Base-by-base conservation (phyloP, 495 filamentous ascomycete species). In the Penicillium nucicola region DNA sequence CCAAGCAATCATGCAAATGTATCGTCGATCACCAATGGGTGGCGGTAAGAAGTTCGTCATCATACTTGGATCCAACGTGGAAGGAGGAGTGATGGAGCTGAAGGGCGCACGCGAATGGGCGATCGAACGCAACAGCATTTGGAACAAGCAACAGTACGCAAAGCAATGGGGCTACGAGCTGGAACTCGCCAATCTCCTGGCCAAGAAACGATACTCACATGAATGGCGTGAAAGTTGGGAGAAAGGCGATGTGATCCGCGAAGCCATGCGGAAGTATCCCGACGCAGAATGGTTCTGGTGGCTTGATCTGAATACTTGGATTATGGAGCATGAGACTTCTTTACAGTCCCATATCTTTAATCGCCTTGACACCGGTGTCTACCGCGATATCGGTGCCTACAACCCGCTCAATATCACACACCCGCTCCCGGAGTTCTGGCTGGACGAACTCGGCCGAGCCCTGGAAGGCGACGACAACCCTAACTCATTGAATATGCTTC, bases 181-280 rank as follows among this genome's bases (percentile, higher is more conserved):
- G 45, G 93, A 99, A 61, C 84, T 97, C 50, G 90, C 95, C 50
- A 95, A 99, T 60, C 92, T 99, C 91, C 87, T 89, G 64, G 96
- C 92, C 19, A 95, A 97, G 82, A 97, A 96, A 69, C 82, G 92
- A 25, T 99, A 99, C 65, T 95, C 93, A 39, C 95, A 99, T 66
- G 93, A 99, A 62, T 99, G 93, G 93, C 80, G 93, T 60, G 93
- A 99, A 70, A 92, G 91, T 65, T 99, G 93, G 93, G 93, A 99
- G 74, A 97, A 97, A 77, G 92, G 95, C 45, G 93, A 99, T 64
- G 87, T 90, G 38, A 87, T 99, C 55, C 86, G 95, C 49, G 89
- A 93, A 47, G 84, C 86, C 23, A 88, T 99, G 79, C 79, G 82
- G 65, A 96, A 96, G 68, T 93, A 97, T 61, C 95, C 93, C 18